phyloP scores from a whole-genome alignment of 805 yeast genomes.

The Kazachstania africana region DNA sequence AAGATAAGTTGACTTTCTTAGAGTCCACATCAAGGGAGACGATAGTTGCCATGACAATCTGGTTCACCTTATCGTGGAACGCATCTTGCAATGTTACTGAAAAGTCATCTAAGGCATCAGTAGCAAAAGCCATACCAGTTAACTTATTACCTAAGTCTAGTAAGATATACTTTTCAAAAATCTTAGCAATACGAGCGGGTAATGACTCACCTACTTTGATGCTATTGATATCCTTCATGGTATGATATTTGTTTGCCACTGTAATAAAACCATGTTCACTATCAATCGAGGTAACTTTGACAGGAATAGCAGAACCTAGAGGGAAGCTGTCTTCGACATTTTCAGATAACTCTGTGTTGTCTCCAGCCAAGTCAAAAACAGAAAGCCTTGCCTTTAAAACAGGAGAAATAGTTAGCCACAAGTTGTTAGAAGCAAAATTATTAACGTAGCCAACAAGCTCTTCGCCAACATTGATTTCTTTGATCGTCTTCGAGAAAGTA shows the following conservation, averaged over 20 bases:
- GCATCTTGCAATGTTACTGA: constrained; percentile 38
- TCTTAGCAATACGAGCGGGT: constrained; percentile 53
- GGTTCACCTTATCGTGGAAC: constrained; percentile 33
- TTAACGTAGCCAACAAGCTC: constrained; percentile 52
- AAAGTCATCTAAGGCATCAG: constrained; percentile 70
- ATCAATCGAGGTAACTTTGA: constrained; percentile 44
- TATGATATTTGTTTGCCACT: constrained; percentile 38
- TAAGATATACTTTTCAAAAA: constrained; percentile 47
- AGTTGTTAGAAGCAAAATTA: constrained; percentile 44
- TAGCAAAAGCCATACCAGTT: constrained; percentile 46
- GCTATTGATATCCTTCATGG: constrained; percentile 33
- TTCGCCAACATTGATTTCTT: constrained; percentile 38
- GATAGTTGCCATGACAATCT: constrained; percentile 47
- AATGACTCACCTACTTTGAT: constrained; percentile 41
- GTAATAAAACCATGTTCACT: constrained; percentile 38
- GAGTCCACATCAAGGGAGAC: constrained; percentile 26
- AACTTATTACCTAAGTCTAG: constrained; percentile 58
- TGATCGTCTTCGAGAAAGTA: constrained; percentile 26
- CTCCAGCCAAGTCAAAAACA: constrained; percentile 49
- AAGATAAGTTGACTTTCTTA: constrained; percentile 49
- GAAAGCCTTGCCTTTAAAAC: constrained; percentile 54
- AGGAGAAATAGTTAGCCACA: constrained; percentile 65
- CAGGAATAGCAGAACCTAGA: constrained; percentile 57
- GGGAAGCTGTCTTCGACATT: constrained; percentile 51
- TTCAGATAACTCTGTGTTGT: constrained; percentile 33